Percentiles rank a stretch among this genome's conserved stretches.
phyloP scores from a whole-genome alignment of 306 rosid genomes.

The Lathyrus oleraceus region DNA sequence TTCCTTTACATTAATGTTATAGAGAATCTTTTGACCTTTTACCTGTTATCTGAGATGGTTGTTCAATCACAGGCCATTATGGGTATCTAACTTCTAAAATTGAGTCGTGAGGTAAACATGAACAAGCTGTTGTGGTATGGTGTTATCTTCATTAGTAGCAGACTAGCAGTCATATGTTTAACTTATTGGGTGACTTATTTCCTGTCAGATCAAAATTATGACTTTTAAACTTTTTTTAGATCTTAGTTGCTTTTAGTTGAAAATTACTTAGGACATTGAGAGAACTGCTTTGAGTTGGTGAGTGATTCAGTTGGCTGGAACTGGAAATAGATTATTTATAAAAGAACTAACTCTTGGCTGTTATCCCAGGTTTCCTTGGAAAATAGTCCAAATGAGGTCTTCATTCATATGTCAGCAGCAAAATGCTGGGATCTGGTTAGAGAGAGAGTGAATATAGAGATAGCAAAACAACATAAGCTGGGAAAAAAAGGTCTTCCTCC shows the following conservation, averaged over 20 bases:
- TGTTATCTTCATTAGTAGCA: constrained; percentile 8
- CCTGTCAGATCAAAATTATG: constrained; percentile 27
- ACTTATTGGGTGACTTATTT: neutral
- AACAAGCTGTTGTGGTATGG: constrained; percentile 5
- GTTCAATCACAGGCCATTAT: constrained; percentile 22
- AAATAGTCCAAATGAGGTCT: constrained; percentile 69
- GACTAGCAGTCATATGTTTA: neutral
- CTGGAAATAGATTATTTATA: constrained; percentile 15
- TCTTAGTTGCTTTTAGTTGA: constrained; percentile 18
- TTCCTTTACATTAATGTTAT: constrained; percentile 1
- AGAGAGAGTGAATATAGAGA: constrained; percentile 92
- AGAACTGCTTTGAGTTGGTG: neutral
- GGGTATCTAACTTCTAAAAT: constrained; percentile 5
- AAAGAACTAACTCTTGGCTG: constrained; percentile 28
- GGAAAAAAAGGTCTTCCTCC: constrained; percentile 88
- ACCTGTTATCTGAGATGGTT: constrained; percentile 1
- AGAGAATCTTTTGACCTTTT: constrained; percentile 8
- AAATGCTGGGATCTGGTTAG: constrained; percentile 97
- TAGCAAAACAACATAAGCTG: constrained; percentile 78
- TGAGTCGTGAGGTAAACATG: neutral
- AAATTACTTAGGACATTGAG: constrained; percentile 18
- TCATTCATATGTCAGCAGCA: constrained; percentile 68
- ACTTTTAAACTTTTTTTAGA: neutral
- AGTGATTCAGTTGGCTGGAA: constrained; percentile 18
- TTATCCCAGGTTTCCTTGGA: constrained; percentile 77